These are phyloP conservation scores for Colletotrichum tanaceti DNA, from an alignment of 2,329 filamentous ascomycete genomes.

Conservation along the genomic window DNA sequence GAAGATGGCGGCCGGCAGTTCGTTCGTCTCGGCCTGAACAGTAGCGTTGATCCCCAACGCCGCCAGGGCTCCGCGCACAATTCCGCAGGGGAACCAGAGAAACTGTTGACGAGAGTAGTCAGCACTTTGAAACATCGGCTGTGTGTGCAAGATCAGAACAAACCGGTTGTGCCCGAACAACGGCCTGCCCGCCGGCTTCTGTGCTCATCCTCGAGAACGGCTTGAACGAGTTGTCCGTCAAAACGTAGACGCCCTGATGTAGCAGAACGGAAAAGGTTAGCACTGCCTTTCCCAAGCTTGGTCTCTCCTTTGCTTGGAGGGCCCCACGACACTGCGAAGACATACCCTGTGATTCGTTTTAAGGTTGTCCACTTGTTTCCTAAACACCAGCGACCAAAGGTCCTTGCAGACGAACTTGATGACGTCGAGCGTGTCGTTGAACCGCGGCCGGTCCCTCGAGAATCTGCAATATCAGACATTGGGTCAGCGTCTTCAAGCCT, in stretches of 20 bases:
- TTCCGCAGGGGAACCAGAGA: conserved; percentile 93
- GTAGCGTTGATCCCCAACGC: conserved; percentile 90
- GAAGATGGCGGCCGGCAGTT: conserved; percentile 89
- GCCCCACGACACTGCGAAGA: conserved; percentile 3
- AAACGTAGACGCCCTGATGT: conserved; percentile 86
- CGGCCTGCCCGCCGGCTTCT: conserved; percentile 77
- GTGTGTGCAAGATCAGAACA: conserved; percentile 47
- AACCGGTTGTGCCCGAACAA: conserved; percentile 83
- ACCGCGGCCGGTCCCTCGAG: conserved; percentile 84
- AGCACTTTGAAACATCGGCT: background rate
- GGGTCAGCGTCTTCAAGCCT: background rate
- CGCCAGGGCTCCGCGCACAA: conserved; percentile 92
- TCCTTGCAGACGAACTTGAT: conserved; percentile 99
- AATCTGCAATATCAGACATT: conserved; percentile 63
- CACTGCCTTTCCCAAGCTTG: background rate
- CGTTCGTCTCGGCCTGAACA: conserved; percentile 89
- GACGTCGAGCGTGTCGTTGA: conserved; percentile 91
- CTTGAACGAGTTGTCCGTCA: conserved; percentile 92
- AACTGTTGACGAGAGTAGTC: conserved; percentile 65
- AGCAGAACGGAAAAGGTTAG: conserved; percentile 1
- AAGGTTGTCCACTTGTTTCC: conserved; percentile 97
- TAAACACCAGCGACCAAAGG: conserved; percentile 92
- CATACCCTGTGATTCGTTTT: conserved; percentile 94
- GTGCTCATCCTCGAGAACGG: conserved; percentile 92
- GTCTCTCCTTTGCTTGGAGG: background rate